Conservation (phyloP, 2,329 filamentous ascomycete genomes). For the Sclerotinia minor region DNA sequence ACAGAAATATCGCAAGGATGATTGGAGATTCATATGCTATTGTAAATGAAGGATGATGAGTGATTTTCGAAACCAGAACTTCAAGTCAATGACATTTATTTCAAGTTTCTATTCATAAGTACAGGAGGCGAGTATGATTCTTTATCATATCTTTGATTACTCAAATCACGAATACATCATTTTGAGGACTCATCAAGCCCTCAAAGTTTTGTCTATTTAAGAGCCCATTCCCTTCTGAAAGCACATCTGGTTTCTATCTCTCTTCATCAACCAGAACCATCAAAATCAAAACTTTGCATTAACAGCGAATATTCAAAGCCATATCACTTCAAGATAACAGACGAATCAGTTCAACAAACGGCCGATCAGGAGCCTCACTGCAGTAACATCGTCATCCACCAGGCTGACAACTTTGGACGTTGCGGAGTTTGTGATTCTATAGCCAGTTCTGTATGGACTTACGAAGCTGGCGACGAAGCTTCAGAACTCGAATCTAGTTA, state of each 20-base stretch:
- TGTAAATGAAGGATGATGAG: too few relatives aligned
- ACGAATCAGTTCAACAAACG: not conserved
- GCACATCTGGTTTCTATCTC: not conserved
- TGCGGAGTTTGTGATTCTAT: too few relatives aligned
- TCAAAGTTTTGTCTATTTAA: not conserved
- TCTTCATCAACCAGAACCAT: not conserved
- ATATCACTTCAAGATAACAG: not conserved
- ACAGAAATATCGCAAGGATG: too few relatives aligned
- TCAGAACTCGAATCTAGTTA: too few relatives aligned
- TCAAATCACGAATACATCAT: not conserved
- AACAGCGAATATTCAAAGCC: not conserved
- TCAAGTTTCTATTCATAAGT: not conserved
- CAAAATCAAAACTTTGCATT: not conserved
- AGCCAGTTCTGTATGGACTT: too few relatives aligned
- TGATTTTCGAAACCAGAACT: not conserved
- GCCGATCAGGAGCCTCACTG: too few relatives aligned
- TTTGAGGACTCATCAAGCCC: not conserved
- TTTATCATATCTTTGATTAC: not conserved
- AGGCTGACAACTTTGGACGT: too few relatives aligned
- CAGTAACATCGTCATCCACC: too few relatives aligned
- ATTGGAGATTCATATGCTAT: too few relatives aligned
- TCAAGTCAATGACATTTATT: not conserved
- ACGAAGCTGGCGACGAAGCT: too few relatives aligned
- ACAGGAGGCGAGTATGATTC: not conserved
- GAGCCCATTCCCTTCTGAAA: too few relatives aligned